Conservation (phyloP, 306 rosid genomes). For the Malus orientalis region DNA sequence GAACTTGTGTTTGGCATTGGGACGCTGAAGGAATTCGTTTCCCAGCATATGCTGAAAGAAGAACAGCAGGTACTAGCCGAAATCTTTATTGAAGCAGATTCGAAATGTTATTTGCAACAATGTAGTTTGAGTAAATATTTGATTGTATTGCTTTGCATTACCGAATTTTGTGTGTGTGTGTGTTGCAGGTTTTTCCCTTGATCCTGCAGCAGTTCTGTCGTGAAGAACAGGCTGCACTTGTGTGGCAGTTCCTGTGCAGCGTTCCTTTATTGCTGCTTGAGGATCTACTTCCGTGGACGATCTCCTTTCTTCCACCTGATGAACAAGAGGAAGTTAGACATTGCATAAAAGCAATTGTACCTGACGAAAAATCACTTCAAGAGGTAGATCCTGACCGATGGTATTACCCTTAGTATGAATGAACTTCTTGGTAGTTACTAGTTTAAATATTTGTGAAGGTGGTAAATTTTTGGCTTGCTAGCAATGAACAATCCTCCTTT, state of each 20-base stretch:
- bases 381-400: constrained; percentile 46
- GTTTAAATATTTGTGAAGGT: constrained; percentile 49
- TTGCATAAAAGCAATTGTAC: constrained; percentile 53
- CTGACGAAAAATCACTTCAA: constrained; percentile 60
- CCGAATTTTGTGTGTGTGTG: not conserved
- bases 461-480: constrained; percentile 61
- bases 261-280: constrained; percentile 69
- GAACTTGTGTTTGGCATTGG: constrained; percentile 66
- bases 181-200: constrained; percentile 71
- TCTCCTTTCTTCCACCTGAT: constrained; percentile 57
- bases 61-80: constrained; percentile 62
- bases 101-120: not conserved
- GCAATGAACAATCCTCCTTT: constrained; percentile 20
- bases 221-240: constrained; percentile 68
- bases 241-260: constrained; percentile 84
- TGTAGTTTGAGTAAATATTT: not conserved
- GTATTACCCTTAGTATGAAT: constrained; percentile 2
- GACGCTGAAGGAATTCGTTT: constrained; percentile 45
- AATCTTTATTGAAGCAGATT: not conserved
- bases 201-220: constrained; percentile 57
- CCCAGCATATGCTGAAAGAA: constrained; percentile 83
- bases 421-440: constrained; percentile 17
- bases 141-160: not conserved
- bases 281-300: constrained; percentile 52
- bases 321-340: constrained; percentile 49